Evolutionary conservation across 306 rosid species (phyloP), one percentile per base, ranked within the genome.

Genomic region (Spatholobus suberectus): DNA sequence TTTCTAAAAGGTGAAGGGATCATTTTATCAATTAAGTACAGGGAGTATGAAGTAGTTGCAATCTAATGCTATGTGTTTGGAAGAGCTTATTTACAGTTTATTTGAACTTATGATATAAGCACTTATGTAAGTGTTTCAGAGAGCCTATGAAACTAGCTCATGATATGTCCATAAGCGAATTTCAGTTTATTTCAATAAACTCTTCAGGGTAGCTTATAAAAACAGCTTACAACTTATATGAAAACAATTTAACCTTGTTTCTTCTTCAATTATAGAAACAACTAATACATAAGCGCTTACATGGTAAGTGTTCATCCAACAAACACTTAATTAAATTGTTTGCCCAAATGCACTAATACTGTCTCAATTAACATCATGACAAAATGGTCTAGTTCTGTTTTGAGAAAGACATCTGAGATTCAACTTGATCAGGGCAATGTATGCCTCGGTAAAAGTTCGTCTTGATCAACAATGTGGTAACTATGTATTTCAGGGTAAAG

Each of bases 401-500:
- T 52, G 27, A 66, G 69, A 72, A 23, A 75, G 26, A 75, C 15
- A 61, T 65, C 74, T 23, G 38, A 58, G 41, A 34, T 80, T 61
- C 70, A 23, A 41, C 75, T 46, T 65, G 51, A 44, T 57, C 29
- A 17, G 43, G 21, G 59, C 27, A 46, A 27, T 38, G 14, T 66
- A 66, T 59, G 51, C 85, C 43, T 10, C 7, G 2, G 71, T 76
- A 72, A 27, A 35, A 41, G 18, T 52, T 51, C 40, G 35, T 80
- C 35, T 76, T 70, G 63, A 43, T 82, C 20, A 38, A 29, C 77
- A 76, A 57, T 75, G 18, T 78, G 26, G 82, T 85, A 75, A 63
- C 29, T 57, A 76, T 72, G 5, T 70, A 65, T 81, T 83, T 79
- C 94, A 96, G 99, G 87, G 96, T 96, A 57, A 96, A 96, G 86